Evolutionary conservation across 805 yeast species (phyloP).

Genomic region (Clavispora phyllophila): DNA sequence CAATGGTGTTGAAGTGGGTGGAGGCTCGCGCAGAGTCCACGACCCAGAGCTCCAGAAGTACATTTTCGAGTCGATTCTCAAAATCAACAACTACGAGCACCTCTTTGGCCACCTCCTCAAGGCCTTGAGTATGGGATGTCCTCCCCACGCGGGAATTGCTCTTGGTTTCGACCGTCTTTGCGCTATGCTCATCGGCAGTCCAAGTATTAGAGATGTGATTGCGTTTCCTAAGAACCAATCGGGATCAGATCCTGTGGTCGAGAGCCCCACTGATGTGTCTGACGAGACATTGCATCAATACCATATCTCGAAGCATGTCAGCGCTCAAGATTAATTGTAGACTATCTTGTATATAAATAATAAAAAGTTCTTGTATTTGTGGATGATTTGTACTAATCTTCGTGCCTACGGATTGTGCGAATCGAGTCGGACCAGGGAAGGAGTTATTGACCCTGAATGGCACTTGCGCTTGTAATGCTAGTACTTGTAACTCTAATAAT

Average conservation of each 20-base stretch:
- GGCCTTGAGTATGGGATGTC: constrained; percentile 88
- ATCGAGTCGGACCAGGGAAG: too few species aligned
- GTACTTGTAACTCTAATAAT: too few species aligned
- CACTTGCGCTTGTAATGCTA: too few species aligned
- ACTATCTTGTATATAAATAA: background rate
- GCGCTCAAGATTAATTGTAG: background rate
- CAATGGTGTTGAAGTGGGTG: constrained; percentile 95
- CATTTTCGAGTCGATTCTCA: constrained; percentile 61
- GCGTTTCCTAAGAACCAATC: constrained; percentile 93
- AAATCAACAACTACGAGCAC: constrained; percentile 50
- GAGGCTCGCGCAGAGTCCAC: constrained; percentile 94
- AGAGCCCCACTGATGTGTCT: constrained; percentile 69
- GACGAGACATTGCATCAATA: constrained; percentile 51
- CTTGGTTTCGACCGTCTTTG: constrained; percentile 91
- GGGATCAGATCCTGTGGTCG: constrained; percentile 85
- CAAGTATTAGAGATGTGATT: constrained; percentile 84
- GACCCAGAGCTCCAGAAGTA: constrained; percentile 73
- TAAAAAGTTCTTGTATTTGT: background rate
- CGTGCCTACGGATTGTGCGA: too few species aligned
- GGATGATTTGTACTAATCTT: too few species aligned
- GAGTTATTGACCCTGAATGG: too few species aligned
- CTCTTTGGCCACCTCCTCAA: constrained; percentile 81
- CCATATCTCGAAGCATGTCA: constrained; percentile 27
- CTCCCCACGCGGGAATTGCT: constrained; percentile 98
- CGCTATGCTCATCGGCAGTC: constrained; percentile 78